phyloP scores from a whole-genome alignment of 768 basidiomycete genomes.

The Boletus edulis region DNA sequence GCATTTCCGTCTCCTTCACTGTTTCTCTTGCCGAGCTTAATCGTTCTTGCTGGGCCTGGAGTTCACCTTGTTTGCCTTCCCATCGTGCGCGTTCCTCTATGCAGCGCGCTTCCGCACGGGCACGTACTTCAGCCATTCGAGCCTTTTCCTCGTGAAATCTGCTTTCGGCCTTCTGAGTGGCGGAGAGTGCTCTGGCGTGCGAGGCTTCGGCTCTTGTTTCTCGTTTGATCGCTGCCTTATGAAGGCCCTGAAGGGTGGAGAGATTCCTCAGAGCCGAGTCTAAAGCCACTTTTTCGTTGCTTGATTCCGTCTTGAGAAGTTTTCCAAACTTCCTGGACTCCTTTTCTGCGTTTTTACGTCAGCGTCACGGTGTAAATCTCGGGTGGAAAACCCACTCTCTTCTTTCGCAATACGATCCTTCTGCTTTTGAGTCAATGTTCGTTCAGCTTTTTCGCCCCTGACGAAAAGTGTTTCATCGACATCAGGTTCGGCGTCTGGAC shows the following conservation, averaged over 20 bases:
- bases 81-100: constrained; percentile 60
- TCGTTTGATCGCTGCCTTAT: constrained; percentile 62
- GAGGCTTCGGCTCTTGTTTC: constrained; percentile 56
- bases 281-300: constrained; percentile 63
- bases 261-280: constrained; percentile 62
- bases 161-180: constrained; percentile 63
- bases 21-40: constrained; percentile 51
- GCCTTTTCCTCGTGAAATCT: constrained; percentile 60
- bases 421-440: constrained; percentile 47
- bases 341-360: constrained; percentile 39
- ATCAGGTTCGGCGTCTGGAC: constrained; percentile 43
- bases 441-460: constrained; percentile 48
- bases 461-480: constrained; percentile 39
- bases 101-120: constrained; percentile 42
- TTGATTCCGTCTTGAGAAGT: constrained; percentile 68
- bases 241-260: constrained; percentile 64
- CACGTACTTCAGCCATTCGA: constrained; percentile 49
- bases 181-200: constrained; percentile 51
- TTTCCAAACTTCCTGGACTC: constrained; percentile 63
- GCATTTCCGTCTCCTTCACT: constrained; percentile 56
- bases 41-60: constrained; percentile 44
- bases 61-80: constrained; percentile 48
- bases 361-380: neutral
- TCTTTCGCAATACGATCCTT: constrained; percentile 48
- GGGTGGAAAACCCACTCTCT: constrained; percentile 41